These are phyloP conservation scores for Sugiyamaella boreocaroliniensis DNA, from an alignment of 805 yeast genomes.

Conservation along the genomic window DNA sequence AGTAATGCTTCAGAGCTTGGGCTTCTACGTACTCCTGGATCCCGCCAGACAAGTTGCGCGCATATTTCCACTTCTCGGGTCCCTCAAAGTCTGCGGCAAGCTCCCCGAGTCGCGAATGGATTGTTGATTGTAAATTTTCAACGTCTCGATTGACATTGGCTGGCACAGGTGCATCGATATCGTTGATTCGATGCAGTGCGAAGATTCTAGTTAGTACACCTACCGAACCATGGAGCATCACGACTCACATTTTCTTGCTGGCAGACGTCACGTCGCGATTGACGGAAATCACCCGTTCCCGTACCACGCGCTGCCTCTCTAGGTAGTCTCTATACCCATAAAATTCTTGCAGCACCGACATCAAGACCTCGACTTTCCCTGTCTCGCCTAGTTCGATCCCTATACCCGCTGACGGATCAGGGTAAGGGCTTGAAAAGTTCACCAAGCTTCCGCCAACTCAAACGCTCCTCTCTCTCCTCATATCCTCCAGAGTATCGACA, in stretches of 20 bases:
- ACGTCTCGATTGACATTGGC: not conserved
- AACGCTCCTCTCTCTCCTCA: not conserved
- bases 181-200: slow-evolving; percentile 2
- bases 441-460: not conserved
- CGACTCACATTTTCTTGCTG: slow-evolving; percentile 33
- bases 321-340: slow-evolving; percentile 7
- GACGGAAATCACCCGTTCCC: slow-evolving; percentile 33
- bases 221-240: not conserved
- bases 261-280: slow-evolving; percentile 36
- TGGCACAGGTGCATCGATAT: not conserved
- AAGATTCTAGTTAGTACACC: not conserved
- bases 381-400: too few species aligned
- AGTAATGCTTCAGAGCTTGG: slow-evolving; percentile 18
- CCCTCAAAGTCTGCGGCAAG: slow-evolving; percentile 7
- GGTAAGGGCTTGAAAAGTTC: not conserved
- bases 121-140: not conserved
- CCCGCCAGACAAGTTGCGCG: slow-evolving; percentile 19
- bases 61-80: slow-evolving; percentile 13
- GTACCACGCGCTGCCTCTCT: slow-evolving; percentile 29
- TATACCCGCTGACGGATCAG: not conserved
- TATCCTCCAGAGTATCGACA: slow-evolving; percentile 1
- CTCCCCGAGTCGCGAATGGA: slow-evolving; percentile 2
- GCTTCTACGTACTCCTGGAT: slow-evolving; percentile 28
- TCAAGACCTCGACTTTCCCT: too few species aligned
- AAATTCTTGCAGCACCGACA: not conserved